Evolutionary conservation across 2,329 filamentous ascomycete genomes (phyloP), one percentile per base, ranked within the genome.

Genomic region (Tolypocladium capitatum): DNA sequence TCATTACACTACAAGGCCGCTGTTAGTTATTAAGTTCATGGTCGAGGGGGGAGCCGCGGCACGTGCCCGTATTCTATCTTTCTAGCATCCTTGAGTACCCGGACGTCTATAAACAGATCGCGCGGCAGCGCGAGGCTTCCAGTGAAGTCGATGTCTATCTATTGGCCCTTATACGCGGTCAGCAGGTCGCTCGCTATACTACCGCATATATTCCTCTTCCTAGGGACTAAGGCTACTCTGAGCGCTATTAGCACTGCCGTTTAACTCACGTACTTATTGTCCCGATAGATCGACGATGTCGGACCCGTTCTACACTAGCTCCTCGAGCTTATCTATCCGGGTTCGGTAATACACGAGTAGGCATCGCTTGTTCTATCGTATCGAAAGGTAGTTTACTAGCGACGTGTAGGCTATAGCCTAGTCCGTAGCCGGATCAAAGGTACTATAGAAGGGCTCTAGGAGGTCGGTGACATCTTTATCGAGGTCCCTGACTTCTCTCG

Each of bases 11-110:
- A 56, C 54, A 62, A 30, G 21, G 35, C 11, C 13, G 27, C 28
- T 10, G 51, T 62, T 35, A 63, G 58, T 45, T 32, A 14, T 21
- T 20, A 16, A 10, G 18, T 3, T 7, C n/a, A 11, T n/a, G 2
- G 4, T 30, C 16, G 7, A 16, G n/a, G 10, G 7, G 18, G 30
- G 46, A n/a, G 46, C 31, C 32, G 18, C 20, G 35, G 20, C 10
- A 71, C 83, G 66, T 74, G 94, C 85, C 92, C 92, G 62, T 98
- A 98, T 73, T 98, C 94, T 54, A 98, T 96, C 71, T 98, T 92
- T 5, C 92, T 92, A 1, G 91, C 92, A 70, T 98, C 92, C 64
- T 92, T 96, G 53, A 98, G 69, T 44, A 98, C 92, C 43, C 92
- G 76, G 33, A 98, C 92, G 64, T 98, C 92, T 58, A 98, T 94